phyloP scores from a whole-genome alignment of 2,329 filamentous ascomycete genomes.

The Rutstroemia sp. region DNA sequence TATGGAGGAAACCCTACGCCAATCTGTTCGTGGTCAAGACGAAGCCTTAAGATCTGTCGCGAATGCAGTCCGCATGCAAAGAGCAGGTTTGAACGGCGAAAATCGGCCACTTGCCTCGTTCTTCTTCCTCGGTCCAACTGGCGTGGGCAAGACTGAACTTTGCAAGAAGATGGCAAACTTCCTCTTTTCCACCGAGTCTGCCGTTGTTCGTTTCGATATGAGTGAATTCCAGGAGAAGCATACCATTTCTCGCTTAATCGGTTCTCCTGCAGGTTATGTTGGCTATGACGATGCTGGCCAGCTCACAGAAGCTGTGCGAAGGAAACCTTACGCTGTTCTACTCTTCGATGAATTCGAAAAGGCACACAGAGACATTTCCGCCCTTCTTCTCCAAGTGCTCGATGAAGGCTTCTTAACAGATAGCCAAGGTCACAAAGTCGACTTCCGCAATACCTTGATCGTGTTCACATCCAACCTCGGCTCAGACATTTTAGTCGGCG shows the following conservation, averaged over 20 bases:
- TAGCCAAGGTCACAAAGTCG: conserved; percentile 90
- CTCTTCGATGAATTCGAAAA: conserved; percentile 98
- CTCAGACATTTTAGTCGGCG: conserved; percentile 79
- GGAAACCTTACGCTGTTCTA: conserved; percentile 91
- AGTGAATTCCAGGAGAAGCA: conserved; percentile 97
- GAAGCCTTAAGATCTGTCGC: conserved; percentile 87
- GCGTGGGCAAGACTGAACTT: conserved; percentile 93
- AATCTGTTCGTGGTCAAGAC: conserved; percentile 86
- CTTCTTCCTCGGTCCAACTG: conserved; percentile 96
- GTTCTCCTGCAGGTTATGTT: conserved; percentile 87
- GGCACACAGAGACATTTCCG: conserved; percentile 89
- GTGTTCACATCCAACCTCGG: conserved; percentile 94
- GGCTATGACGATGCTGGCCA: conserved; percentile 97
- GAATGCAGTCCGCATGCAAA: conserved; percentile 87
- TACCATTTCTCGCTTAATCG: conserved; percentile 87
- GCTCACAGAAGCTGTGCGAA: conserved; percentile 86
- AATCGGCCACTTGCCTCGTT: conserved; percentile 89
- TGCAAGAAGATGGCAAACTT: conserved; percentile 94
- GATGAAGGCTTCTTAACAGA: conserved; percentile 96
- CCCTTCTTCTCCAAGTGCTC: conserved; percentile 84
- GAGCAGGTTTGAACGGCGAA: conserved; percentile 84
- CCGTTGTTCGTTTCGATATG: conserved; percentile 95
- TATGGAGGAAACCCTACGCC: conserved; percentile 84
- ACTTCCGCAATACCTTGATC: conserved; percentile 94
- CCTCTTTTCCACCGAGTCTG: conserved; percentile 84